phyloP scores from a whole-genome alignment of 2,329 filamentous ascomycete species.

The Diaporthe citri region DNA sequence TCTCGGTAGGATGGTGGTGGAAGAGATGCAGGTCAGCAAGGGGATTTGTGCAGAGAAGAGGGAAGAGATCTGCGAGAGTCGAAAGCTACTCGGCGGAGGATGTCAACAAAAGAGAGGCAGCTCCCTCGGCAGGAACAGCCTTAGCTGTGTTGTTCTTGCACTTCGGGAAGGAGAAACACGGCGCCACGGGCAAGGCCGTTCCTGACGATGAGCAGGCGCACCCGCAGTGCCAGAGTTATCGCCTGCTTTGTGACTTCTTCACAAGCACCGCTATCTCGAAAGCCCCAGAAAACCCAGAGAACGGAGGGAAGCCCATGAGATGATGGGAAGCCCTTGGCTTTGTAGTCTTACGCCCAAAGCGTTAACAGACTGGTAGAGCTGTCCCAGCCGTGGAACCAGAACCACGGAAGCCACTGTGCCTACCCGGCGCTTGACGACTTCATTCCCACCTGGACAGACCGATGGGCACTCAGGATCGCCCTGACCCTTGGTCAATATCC shows the following conservation, averaged over 20 bases:
- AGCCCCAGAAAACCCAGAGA: background rate
- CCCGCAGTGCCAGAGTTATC: background rate
- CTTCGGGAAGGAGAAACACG: conserved; percentile 8
- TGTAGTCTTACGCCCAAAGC: too few relatives aligned
- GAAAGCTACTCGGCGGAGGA: background rate
- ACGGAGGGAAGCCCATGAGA: background rate
- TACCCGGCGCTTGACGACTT: background rate
- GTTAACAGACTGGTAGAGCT: background rate
- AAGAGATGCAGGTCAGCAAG: conserved; percentile 3
- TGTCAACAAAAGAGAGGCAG: conserved; percentile 24
- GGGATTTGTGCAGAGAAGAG: background rate
- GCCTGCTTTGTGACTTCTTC: background rate
- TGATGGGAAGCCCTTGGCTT: background rate
- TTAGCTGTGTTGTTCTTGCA: background rate
- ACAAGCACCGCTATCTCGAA: background rate
- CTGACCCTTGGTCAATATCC: too few relatives aligned
- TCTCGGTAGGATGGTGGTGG: background rate
- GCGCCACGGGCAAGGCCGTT: background rate
- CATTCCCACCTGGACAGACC: background rate
- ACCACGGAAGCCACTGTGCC: background rate
- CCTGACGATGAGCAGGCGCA: background rate
- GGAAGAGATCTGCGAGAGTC: background rate
- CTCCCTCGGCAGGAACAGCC: conserved; percentile 1
- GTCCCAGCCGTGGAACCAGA: background rate
- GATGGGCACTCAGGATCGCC: background rate